Evolutionary conservation across 78 protist species (phyloP), one percentile per base, ranked within the genome.

Genomic region (Dictyostelium citrinum): DNA sequence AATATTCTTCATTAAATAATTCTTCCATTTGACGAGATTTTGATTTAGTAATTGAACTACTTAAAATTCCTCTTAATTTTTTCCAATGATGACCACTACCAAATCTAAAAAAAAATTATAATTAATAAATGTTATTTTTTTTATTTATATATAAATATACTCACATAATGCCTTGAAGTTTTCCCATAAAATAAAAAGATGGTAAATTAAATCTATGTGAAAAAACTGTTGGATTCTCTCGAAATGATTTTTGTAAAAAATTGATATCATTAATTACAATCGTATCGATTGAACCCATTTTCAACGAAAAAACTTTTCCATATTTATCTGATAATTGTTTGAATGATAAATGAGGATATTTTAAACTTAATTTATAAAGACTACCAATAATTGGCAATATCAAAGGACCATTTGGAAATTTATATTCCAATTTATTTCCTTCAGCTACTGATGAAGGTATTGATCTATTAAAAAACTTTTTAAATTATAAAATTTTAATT

Each of bases 221-320:
- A 74, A 84, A 84, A 17, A 29, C 22, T 10, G 12, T 14, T 10
- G 46, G n/a, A 9, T 84, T 58, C 0, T 45, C 29, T 1, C 16
- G 35, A 37, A 84, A 58, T 22, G 82, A 51, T n/a, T 84, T 71
- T 2, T 58, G 3, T 7, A 84, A 51, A 20, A 84, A 51, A 31
- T 51, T 64, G 24, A 43, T 80, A 20, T 84, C 91, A 58, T 17
- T 24, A 3, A 84, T 31, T 24, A 84, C 81, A 22, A 84, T 24
- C 16, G 91, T 84, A 37, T 72, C n/a, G 1, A 84, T 82, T 35
- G 37, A n/a, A 17, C 91, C 91, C 9, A 84, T 33, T 45, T 79
- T 72, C 17, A 84, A 17, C 12, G 35, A n/a, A 24, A 55, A 84
- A 4, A 84, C 33, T 35, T 46, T 71, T 33, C 91, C 91, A 75